Evolutionary conservation across 768 basidiomycete genomes (phyloP).

Genomic region (Suillus cothurnatus): DNA sequence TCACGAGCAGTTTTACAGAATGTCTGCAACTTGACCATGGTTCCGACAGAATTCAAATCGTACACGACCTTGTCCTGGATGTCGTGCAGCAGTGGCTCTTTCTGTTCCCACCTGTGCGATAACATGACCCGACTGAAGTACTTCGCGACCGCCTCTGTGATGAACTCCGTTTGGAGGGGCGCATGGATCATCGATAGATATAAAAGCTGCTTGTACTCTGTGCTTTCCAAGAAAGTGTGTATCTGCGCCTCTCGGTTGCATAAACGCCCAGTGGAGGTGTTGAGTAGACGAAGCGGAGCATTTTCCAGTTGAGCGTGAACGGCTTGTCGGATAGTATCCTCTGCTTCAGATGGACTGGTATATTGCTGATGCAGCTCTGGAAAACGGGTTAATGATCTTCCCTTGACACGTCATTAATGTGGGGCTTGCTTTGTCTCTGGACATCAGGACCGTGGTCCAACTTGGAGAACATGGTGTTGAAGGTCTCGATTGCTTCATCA

Average conservation of each 20-base stretch:
- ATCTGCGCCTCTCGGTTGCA: not conserved
- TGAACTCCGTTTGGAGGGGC: not conserved
- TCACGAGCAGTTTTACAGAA: not conserved
- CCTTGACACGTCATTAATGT: not conserved
- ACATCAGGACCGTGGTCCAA: not conserved
- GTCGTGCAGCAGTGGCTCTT: not conserved
- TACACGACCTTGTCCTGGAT: not conserved
- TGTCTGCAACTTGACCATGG: not conserved
- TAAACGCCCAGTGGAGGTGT: not conserved
- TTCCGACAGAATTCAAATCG: not conserved
- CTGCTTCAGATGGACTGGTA: not conserved
- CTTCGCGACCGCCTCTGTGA: not conserved
- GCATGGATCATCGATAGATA: not conserved
- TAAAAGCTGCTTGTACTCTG: not conserved
- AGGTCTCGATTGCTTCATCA: not conserved
- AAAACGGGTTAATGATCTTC: not conserved
- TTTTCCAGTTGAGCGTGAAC: constrained; percentile 1
- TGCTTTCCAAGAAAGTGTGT: not conserved
- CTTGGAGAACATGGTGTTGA: not conserved
- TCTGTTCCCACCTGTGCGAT: not conserved
- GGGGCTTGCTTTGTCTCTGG: not conserved
- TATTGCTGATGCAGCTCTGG: not conserved
- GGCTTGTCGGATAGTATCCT: not conserved
- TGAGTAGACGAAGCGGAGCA: constrained; percentile 5
- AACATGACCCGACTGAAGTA: not conserved